Evolutionary conservation across 1,139 yeast species (phyloP), one percentile per base, ranked within the genome.

Genomic region (Lodderomyces parapsilosis): DNA sequence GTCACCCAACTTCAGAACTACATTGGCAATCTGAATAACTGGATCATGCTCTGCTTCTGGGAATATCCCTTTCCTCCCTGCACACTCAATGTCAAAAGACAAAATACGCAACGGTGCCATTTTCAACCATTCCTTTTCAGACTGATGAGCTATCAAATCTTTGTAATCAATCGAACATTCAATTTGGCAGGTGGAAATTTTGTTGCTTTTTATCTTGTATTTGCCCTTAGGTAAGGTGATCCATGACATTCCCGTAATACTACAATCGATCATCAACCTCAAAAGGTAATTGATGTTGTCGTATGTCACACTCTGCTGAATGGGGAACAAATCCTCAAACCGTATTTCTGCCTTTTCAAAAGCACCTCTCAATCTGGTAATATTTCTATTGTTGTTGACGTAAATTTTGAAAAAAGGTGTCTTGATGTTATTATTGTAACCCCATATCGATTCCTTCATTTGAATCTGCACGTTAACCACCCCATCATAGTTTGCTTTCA

Each of bases 181-280:
- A 32, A 90, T 63, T 61, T 94, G 99, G 62, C 96, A 88, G 0
- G 85, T 78, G 0, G 97, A 87, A 3, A 82, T 74, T 49, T 66
- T 70, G 8, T 59, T 44, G 1, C 59, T 54, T 6, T 80, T 72
- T 46, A 83, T 46, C 1, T 58, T 54, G 60, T 90, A 94, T 53
- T 79, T 85, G 0, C 82, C 81, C 44, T 75, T 79, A 0, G 98
- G 98, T 19, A 93, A 72, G 0, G 96, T 87, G 36, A 94, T 74
- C 99, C 99, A 94, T 20, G 96, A 86, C 99, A 94, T 93, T 38
- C 99, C 99, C 0, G 93, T 86, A 48, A 87, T 84, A 42, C 84
- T 80, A 62, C 96, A 84, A 64, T 94, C 99, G 41, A 93, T 81
- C 96, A 94, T 90, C 60, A 91, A 71, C 52, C 99, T 74, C 48